Evolutionary conservation across 306 rosid genomes (phyloP).

Genomic region (Vicia villosa): DNA sequence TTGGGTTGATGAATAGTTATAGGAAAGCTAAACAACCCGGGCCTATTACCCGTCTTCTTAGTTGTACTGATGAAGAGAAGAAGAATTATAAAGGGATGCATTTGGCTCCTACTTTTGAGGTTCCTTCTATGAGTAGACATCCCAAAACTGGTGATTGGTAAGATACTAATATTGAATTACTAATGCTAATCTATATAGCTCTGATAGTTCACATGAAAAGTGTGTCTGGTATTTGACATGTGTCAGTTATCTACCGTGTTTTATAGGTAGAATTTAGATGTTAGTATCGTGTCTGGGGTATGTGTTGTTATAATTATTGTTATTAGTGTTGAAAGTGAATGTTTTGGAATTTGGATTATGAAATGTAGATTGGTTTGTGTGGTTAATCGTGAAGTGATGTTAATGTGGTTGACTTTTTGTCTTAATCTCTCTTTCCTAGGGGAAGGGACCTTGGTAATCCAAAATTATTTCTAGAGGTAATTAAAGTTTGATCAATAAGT

Average conservation of each 20-base stretch:
- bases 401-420: conserved; percentile 27
- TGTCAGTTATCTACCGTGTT: no score
- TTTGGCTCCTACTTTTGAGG: conserved; percentile 96
- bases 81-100: conserved; percentile 83
- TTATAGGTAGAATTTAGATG: no score
- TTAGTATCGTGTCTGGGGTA: background rate
- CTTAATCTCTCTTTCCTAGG: no score
- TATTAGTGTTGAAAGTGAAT: background rate
- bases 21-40: conserved; percentile 86
- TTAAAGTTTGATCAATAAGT: no score
- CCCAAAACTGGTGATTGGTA: conserved; percentile 99
- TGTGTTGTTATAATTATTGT: background rate
- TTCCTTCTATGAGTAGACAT: conserved; percentile 95
- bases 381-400: conserved; percentile 14
- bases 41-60: conserved; percentile 87
- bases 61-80: conserved; percentile 95
- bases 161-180: background rate
- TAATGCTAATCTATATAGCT: background rate
- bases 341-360: conserved; percentile 29
- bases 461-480: no score
- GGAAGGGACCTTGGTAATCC: no score
- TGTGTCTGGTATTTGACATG: background rate
- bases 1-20: conserved; percentile 86
- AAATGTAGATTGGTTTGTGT: conserved; percentile 34
- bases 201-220: background rate